phyloP scores from a whole-genome alignment of 345 rosid species.

The Abelmoschus esculentus region DNA sequence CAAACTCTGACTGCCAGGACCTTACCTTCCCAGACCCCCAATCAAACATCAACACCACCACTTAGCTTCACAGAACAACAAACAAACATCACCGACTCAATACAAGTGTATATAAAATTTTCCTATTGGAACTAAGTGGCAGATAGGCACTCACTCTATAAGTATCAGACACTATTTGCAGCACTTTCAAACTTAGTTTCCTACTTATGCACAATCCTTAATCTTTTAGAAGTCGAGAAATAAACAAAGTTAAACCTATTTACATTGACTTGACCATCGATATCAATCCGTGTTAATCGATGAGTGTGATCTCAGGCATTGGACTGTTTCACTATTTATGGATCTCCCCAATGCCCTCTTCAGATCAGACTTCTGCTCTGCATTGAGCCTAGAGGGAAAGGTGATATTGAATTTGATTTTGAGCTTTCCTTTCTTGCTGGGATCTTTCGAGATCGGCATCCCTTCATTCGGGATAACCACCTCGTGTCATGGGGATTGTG shows the following conservation, averaged over 20 bases:
- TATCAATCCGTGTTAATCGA: conserved; percentile 12
- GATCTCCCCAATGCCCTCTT: conserved; percentile 48
- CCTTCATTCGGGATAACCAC: conserved; percentile 58
- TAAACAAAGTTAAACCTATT: conserved; percentile 21
- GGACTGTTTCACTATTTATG: conserved; percentile 10
- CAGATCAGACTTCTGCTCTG: conserved; percentile 58
- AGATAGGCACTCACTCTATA: neutral
- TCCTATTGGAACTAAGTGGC: conserved; percentile 12
- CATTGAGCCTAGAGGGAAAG: conserved; percentile 49
- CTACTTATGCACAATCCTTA: conserved; percentile 24
- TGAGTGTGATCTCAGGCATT: conserved; percentile 11
- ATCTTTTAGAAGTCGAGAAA: too few species aligned
- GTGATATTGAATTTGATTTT: conserved; percentile 42
- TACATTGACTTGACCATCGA: conserved; percentile 28
- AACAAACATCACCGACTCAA: neutral
- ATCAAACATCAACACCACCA: too few species aligned
- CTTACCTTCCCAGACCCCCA: too few species aligned
- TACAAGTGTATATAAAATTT: conserved; percentile 7
- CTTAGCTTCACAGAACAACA: too few species aligned
- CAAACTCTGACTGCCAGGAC: too few species aligned
- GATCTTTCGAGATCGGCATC: conserved; percentile 64
- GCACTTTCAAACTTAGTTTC: conserved; percentile 16
- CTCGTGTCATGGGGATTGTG: conserved; percentile 44
- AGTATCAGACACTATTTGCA: neutral
- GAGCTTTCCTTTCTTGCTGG: conserved; percentile 51